These are phyloP conservation scores for Fusarium buxicola DNA, from an alignment of 2,329 filamentous ascomycete species.

Conservation along the genomic window DNA sequence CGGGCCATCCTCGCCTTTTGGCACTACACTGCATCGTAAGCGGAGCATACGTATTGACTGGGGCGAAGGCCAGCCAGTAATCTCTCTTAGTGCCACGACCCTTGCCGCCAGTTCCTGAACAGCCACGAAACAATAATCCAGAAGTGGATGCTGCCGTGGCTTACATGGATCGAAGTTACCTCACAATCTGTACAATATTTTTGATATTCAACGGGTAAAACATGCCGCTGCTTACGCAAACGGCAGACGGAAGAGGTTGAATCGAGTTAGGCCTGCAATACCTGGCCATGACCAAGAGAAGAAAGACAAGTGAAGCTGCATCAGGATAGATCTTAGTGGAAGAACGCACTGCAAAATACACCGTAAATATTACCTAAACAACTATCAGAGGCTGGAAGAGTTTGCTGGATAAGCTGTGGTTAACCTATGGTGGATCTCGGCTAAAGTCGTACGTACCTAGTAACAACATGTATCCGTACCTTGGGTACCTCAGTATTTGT, in stretches of 20 bases:
- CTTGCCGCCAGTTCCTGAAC: slow-evolving; percentile 19
- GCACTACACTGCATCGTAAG: slow-evolving; percentile 7
- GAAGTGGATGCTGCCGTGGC: slow-evolving; percentile 19
- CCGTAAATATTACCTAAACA: no score
- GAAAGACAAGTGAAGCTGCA: background rate
- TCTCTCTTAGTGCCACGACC: slow-evolving; percentile 8
- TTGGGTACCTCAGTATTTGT: slow-evolving; percentile 7
- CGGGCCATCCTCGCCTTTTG: no score
- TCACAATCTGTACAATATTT: slow-evolving; percentile 26
- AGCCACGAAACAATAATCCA: slow-evolving; percentile 17
- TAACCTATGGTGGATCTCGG: no score
- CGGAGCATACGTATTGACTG: slow-evolving; percentile 12
- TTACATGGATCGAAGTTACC: slow-evolving; percentile 6
- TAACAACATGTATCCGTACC: background rate
- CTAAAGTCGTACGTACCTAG: no score
- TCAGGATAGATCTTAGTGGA: background rate
- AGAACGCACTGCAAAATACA: background rate
- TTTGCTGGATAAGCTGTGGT: no score
- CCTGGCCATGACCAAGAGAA: background rate
- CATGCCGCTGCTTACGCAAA: background rate
- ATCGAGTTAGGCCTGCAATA: no score
- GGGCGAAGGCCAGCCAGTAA: slow-evolving; percentile 5
- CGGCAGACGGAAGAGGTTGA: background rate
- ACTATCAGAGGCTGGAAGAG: no score
- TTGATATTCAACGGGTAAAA: slow-evolving; percentile 24